Evolutionary conservation across 2,329 filamentous ascomycete species (phyloP), one percentile per base, ranked within the genome.

Genomic region (Pseudopithomyces chartarum): DNA sequence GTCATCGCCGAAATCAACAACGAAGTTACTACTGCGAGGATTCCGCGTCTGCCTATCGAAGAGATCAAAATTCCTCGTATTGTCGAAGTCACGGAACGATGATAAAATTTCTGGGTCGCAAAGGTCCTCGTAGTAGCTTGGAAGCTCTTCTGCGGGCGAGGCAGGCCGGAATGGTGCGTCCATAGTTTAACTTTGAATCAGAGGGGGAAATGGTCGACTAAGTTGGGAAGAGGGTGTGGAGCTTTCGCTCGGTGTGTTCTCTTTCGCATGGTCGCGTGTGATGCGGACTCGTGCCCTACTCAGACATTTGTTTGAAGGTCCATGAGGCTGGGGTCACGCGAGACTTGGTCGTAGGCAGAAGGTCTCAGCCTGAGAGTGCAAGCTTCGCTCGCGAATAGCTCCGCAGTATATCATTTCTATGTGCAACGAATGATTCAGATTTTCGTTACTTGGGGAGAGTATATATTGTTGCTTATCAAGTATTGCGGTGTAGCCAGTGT

Each of bases 1-100:
- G 1, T 82, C 73, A 43, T 81, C 80, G 11, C 84, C 84, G 66
- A 90, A 89, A 62, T 88, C 84, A n/a, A 90, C 77, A 32, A 88
- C 82, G 63, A 90, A 89, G 68, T 88, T 90, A 33, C 65, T 73
- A 19, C 82, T 83, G 0, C 68, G 55, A 1, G 74, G 71, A 42
- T 75, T 69, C 13, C 75, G 71, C 4, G 81, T 79, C 39, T 78
- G 70, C 1, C 68, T 45, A 55, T 82, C 73, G 44, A 81, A 80
- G 2, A 73, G 59, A 0, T 78, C 63, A 57, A 85, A 85, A 40
- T 81, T 79, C 0, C 67, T 65, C 3, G 74, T 61, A 32, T 80
- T 62, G 67, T 90, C 87, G 50, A 88, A 84, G 65, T 87, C 73
- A 19, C 72, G 63, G 61, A 87, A 86, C 23, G 70, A 73, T 43